A percentile compares a stretch with the other conserved stretches of the same genome.
Conservation (phyloP, 1,284 basidiomycete species). For the Boletus sp. region DNA sequence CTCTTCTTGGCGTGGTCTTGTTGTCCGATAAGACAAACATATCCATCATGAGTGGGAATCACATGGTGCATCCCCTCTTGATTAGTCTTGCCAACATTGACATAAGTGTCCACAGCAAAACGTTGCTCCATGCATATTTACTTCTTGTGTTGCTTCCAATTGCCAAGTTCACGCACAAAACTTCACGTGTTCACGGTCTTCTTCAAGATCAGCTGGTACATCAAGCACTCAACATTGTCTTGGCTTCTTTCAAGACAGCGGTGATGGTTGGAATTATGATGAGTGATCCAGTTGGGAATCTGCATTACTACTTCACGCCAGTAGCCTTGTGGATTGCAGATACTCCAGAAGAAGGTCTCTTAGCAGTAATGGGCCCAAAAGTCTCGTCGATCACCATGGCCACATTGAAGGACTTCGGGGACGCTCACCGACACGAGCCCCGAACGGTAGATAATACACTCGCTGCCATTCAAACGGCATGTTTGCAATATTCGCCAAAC, state of each 20-base stretch:
- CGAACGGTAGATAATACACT: neutral
- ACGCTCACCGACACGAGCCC: neutral
- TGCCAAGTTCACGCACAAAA: no score
- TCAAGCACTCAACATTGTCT: no score
- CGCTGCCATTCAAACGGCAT: no score
- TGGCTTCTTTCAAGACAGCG: no score
- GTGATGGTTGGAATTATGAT: constrained; percentile 32
- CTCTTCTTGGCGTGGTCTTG: neutral
- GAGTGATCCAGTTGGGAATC: constrained; percentile 31
- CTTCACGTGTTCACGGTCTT: no score
- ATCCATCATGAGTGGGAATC: neutral
- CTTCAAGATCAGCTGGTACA: no score
- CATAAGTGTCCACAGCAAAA: no score
- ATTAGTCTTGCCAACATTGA: neutral
- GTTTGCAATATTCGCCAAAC: neutral
- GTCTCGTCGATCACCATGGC: neutral
- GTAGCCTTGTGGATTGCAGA: constrained; percentile 2
- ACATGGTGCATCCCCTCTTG: neutral
- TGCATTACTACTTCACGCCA: constrained; percentile 11
- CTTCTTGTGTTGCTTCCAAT: no score
- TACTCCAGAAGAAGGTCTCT: constrained; percentile 8
- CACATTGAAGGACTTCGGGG: neutral
- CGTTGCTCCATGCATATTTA: no score
- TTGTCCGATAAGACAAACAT: neutral
- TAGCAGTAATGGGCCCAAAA: constrained; percentile 1